These are phyloP conservation scores for Russula earlei DNA, from an alignment of 768 basidiomycete genomes.

Conservation along the genomic window DNA sequence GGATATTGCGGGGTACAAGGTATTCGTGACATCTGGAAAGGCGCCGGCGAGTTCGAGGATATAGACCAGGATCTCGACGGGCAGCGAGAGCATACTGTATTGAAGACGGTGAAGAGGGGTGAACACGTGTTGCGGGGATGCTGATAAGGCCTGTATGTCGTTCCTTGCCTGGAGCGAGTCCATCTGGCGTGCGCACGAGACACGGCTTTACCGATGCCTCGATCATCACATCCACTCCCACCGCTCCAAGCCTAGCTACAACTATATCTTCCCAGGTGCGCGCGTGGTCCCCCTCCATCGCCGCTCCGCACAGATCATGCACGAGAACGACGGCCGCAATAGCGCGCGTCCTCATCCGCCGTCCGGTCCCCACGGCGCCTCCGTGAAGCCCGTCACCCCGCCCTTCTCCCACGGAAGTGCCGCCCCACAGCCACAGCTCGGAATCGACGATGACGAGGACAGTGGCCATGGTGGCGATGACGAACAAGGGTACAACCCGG, in stretches of 20 bases:
- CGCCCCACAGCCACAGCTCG: background rate
- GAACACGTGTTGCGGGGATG: background rate
- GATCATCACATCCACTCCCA: background rate
- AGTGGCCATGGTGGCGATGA: conserved; percentile 10
- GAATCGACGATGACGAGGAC: background rate
- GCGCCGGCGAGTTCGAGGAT: conserved; percentile 1
- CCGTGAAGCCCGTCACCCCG: background rate
- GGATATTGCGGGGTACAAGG: background rate
- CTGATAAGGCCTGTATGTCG: background rate
- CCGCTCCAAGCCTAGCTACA: background rate
- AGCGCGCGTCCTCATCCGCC: background rate
- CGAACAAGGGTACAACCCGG: background rate
- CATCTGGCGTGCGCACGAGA: background rate
- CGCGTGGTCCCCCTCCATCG: background rate
- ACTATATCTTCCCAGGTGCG: background rate
- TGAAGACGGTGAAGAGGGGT: background rate
- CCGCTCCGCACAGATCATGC: background rate
- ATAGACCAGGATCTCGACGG: conserved; percentile 1
- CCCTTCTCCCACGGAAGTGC: background rate
- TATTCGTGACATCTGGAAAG: background rate
- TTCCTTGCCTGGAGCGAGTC: background rate
- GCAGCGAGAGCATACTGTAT: conserved; percentile 2
- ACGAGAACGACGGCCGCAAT: background rate
- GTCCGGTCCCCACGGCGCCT: background rate
- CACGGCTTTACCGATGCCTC: too few relatives aligned